A percentile compares a stretch with the other conserved stretches of the same genome.
Evolutionary conservation across 257 asterid species (phyloP).

Genomic region (Scutellaria galericulata): DNA sequence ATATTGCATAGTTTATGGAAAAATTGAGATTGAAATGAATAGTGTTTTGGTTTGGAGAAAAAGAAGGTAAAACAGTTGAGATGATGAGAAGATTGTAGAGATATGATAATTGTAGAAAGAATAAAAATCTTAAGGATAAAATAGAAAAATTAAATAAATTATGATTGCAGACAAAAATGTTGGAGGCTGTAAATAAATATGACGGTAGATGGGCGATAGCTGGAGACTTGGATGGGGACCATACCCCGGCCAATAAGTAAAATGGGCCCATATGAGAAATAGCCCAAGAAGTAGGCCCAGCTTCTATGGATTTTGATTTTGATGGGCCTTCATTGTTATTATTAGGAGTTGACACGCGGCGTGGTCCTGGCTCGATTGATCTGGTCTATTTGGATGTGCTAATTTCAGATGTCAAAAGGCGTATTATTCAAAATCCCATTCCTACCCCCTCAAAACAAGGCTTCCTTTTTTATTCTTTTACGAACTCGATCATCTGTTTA

Average conservation of each 20-base stretch:
- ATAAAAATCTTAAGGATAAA: too few relatives aligned
- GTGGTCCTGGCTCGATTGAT: not conserved
- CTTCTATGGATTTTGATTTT: not conserved
- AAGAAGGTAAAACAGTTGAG: too few relatives aligned
- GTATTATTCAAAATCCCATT: not conserved
- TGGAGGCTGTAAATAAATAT: not conserved
- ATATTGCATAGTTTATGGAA: too few relatives aligned
- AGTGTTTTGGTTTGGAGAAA: too few relatives aligned
- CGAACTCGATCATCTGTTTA: too few relatives aligned
- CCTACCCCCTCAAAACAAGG: not conserved
- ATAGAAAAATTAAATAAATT: too few relatives aligned
- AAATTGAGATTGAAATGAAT: too few relatives aligned
- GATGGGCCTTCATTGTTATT: conserved; percentile 24
- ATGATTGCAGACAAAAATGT: too few relatives aligned
- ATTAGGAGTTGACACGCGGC: conserved; percentile 16
- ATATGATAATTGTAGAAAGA: too few relatives aligned
- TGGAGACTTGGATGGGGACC: not conserved
- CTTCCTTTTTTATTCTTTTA: not conserved
- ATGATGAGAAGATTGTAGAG: too few relatives aligned
- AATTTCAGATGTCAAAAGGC: not conserved
- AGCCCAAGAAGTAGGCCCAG: conserved; percentile 11
- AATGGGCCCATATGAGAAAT: not conserved
- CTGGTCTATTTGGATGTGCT: conserved; percentile 17
- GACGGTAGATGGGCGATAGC: not conserved
- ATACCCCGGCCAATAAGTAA: not conserved